Evolutionary conservation across 495 filamentous ascomycete genomes (phyloP), one percentile per base, ranked within the genome.

Genomic region (Lasiosphaeris hirsuta): DNA sequence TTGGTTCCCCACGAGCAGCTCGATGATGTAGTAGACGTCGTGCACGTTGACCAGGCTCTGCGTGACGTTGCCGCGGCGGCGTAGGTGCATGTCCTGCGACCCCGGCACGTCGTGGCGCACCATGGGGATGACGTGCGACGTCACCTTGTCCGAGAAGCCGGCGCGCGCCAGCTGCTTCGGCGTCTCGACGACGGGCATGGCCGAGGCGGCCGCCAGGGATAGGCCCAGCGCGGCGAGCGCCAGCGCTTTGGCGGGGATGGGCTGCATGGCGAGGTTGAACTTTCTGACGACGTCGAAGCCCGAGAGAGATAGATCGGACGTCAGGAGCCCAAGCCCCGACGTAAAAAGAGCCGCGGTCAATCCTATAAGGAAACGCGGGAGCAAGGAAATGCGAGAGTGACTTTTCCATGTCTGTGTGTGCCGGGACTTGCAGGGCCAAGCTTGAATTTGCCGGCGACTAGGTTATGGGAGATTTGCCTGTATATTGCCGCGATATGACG

Each of bases 1-100:
- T 56, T 77, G 57, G 40, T 59, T 65, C 3, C 74, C 78, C 17
- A 84, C 64, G 1, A 53, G 37, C 13, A 79, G 62, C 14, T 72
- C 70, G 42, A 71, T 61, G 45, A 65, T 65, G 58, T 68, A 70
- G 58, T 70, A 70, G n/a, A 70, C 57, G 17, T 70, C 68, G 46
- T 63, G 57, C 10, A 70, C 57, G 38, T 70, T 70, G 45, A 46
- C 53, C 33, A 68, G 56, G 41, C 58, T 61, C 3, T 58, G 41
- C 30, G 56, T 33, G 18, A 44, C 49, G 50, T 59, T 39, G 3
- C 35, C 41, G 15, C 53, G 23, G 37, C 57, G 51, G 0, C 13
- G 10, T 8, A 55, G 15, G 2, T 23, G 37, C 14, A 46, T 8
- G 8, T 54, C 51, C 17, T n/a, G 30, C 5, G 51, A 6, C 4